These are phyloP conservation scores for Geranium rotundifolium DNA, from an alignment of 345 rosid species.

Conservation along the genomic window DNA sequence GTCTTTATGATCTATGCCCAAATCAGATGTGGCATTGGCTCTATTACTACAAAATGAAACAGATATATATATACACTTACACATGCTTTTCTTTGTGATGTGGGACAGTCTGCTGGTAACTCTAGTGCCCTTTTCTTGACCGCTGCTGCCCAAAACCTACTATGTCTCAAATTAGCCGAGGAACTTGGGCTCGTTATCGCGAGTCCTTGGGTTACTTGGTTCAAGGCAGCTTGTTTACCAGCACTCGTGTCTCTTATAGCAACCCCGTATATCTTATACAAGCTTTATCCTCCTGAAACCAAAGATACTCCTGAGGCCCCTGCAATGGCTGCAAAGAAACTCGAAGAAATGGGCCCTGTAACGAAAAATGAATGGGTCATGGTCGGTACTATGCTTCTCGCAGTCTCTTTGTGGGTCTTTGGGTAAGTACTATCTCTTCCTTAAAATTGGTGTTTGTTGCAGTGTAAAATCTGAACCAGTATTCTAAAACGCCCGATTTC, in stretches of 20 bases:
- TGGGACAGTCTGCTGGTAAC: slow-evolving; percentile 61
- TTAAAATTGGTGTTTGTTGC: background rate
- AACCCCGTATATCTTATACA: slow-evolving; percentile 71
- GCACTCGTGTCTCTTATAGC: slow-evolving; percentile 60
- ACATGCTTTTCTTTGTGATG: slow-evolving; percentile 17
- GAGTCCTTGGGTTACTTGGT: slow-evolving; percentile 94
- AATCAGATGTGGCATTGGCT: background rate
- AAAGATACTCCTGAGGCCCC: slow-evolving; percentile 97
- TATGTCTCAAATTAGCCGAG: slow-evolving; percentile 88
- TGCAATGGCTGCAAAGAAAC: slow-evolving; percentile 69
- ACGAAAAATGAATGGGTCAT: slow-evolving; percentile 78
- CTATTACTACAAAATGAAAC: background rate
- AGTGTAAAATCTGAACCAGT: background rate
- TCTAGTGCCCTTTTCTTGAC: slow-evolving; percentile 97
- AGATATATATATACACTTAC: slow-evolving; percentile 4
- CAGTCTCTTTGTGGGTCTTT: slow-evolving; percentile 80
- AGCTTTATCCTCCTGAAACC: slow-evolving; percentile 87
- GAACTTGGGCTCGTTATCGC: slow-evolving; percentile 74
- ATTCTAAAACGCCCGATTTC: too few species aligned
- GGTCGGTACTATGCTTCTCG: slow-evolving; percentile 89
- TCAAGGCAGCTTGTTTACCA: slow-evolving; percentile 86
- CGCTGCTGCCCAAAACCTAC: slow-evolving; percentile 91
- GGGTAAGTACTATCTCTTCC: slow-evolving; percentile 42
- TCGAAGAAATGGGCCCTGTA: slow-evolving; percentile 74
- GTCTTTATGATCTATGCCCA: background rate